Evolutionary conservation across 176 grass and related monocot species (phyloP), one percentile per base, ranked within the genome.

Genomic region (Echinochloa phyllopogon): DNA sequence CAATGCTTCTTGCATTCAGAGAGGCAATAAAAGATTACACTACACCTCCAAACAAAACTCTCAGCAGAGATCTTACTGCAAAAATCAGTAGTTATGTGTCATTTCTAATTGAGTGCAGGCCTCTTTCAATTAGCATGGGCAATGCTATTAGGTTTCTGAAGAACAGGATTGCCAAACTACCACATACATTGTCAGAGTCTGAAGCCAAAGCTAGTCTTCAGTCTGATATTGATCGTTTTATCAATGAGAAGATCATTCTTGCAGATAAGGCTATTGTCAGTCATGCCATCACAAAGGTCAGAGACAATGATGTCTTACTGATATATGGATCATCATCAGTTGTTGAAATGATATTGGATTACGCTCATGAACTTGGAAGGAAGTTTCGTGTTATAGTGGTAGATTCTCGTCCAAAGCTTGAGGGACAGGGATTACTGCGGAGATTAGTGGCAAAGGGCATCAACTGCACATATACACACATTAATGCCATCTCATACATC

Each of bases 101-200:
- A 72, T 97, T 97, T 91, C 85, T 97, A 57, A 93, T 89, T 20
- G 95, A 97, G 78, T 97, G 95, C 66, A 92, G 95, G 14, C 95
- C 95, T 49, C 88, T 97, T 72, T 97, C 95, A 72, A 90, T 97
- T 69, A 94, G 92, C 87, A 97, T 97, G 95, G 95, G 95, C 66
- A 97, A 91, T 86, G 75, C 92, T 74, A 94, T 97, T 72, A 90
- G 85, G 69, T 97, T 97, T 83, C 82, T 97, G 75, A 97, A 97
- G 70, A 89, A 83, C 67, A 92, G 90, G 78, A 94, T 97, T 85
- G 90, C 92, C 65, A 91, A 87, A 78, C 71, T 94, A 52, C 84
- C 95, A 72, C 80, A 87, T 89, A 85, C 85, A 42, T 64, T 94
- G 64, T 88, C 90, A 17, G 92, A 94, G 50, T 94, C 86, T 59